Percentiles rank a stretch among this genome's conserved stretches.
Conservation (phyloP, 805 yeast species). For the Candida coleopterorum region DNA sequence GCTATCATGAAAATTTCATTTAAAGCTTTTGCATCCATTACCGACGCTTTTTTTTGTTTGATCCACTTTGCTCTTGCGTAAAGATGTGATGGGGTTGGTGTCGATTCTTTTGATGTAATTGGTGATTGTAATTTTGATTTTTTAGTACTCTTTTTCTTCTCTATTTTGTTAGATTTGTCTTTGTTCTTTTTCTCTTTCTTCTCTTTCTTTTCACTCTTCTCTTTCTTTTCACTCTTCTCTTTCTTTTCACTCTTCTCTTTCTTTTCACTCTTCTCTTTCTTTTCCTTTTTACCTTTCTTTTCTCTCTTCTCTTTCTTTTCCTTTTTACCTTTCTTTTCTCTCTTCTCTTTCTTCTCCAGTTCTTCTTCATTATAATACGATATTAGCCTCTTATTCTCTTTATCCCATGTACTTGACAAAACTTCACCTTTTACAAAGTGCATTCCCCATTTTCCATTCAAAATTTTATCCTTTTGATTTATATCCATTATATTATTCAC, state of each 20-base stretch:
- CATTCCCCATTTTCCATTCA: conserved; percentile 87
- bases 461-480: conserved; percentile 61
- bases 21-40: conserved; percentile 81
- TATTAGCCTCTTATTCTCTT: conserved; percentile 33
- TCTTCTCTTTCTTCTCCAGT: conserved; percentile 15
- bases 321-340: conserved; percentile 18
- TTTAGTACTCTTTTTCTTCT: conserved; percentile 11
- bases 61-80: conserved; percentile 84
- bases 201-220: too few relatives aligned
- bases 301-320: conserved; percentile 19
- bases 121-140: conserved; percentile 8
- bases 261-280: conserved; percentile 13
- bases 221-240: too few relatives aligned
- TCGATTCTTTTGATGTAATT: background rate
- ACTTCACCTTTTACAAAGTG: conserved; percentile 83
- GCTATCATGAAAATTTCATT: conserved; percentile 91
- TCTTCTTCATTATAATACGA: conserved; percentile 11
- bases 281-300: conserved; percentile 16
- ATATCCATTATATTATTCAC: conserved; percentile 62
- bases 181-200: conserved; percentile 19
- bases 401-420: conserved; percentile 78
- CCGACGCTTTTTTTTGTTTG: conserved; percentile 85
- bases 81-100: conserved; percentile 29
- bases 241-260: conserved; percentile 21
- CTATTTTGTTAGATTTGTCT: conserved; percentile 11